Conservation (phyloP, 2,329 filamentous ascomycete species). For the Rhinocladiella mackenziei region DNA sequence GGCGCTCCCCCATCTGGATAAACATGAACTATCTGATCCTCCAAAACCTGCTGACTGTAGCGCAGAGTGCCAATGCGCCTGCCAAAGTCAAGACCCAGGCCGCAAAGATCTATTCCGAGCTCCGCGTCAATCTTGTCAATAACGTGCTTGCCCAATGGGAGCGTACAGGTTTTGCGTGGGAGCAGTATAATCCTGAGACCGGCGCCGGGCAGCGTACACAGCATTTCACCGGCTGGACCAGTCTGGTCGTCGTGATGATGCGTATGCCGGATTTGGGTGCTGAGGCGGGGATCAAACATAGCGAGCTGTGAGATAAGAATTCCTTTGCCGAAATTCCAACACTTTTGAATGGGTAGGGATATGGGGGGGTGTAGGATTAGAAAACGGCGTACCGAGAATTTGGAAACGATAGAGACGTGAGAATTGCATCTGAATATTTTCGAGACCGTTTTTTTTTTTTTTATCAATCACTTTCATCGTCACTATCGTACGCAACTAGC, state of each 20-base stretch:
- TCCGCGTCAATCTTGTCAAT: slow-evolving; percentile 79
- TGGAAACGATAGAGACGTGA: no score
- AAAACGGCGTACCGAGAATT: no score
- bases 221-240: slow-evolving; percentile 99
- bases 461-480: slow-evolving; percentile 67
- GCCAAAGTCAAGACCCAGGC: slow-evolving; percentile 48
- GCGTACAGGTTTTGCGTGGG: slow-evolving; percentile 94
- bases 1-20: slow-evolving; percentile 91
- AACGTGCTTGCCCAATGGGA: slow-evolving; percentile 86
- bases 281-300: slow-evolving; percentile 27
- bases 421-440: neutral
- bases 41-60: slow-evolving; percentile 69
- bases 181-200: slow-evolving; percentile 94
- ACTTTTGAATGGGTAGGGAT: no score
- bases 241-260: slow-evolving; percentile 95
- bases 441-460: no score
- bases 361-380: no score
- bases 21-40: slow-evolving; percentile 91
- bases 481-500: slow-evolving; percentile 83
- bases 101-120: slow-evolving; percentile 66
- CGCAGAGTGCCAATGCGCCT: slow-evolving; percentile 17
- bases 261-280: slow-evolving; percentile 69
- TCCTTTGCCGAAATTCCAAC: no score
- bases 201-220: slow-evolving; percentile 91
- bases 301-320: slow-evolving; percentile 13